Evolutionary conservation across 2,329 filamentous ascomycete genomes (phyloP).

Genomic region (Cladosporium sp.): DNA sequence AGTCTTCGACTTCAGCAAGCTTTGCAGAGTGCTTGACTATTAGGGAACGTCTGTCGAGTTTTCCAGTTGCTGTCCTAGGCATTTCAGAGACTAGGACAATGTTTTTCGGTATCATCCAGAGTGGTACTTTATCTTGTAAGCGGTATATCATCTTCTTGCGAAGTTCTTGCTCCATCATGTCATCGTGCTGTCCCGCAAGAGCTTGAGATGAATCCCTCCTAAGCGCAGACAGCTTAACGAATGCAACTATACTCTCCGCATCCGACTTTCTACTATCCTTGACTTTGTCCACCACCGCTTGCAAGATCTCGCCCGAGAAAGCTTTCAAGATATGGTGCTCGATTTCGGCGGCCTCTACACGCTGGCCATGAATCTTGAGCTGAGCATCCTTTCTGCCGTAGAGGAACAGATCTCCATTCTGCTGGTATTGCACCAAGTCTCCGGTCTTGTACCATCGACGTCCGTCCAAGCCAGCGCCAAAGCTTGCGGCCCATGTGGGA

Average conservation of each 20-base stretch:
- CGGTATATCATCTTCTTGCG: no score
- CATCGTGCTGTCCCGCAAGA: no score
- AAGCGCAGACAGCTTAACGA: neutral
- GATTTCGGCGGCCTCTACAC: conserved; percentile 20
- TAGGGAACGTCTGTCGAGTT: no score
- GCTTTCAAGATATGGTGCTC: conserved; percentile 42
- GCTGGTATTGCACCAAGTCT: conserved; percentile 20
- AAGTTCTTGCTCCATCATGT: no score
- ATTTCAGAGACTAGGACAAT: no score
- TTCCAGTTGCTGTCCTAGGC: no score
- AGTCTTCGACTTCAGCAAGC: no score
- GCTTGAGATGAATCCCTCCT: no score
- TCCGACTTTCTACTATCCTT: neutral
- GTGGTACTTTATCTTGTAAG: no score
- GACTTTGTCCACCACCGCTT: neutral
- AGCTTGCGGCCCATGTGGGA: neutral
- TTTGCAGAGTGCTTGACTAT: no score
- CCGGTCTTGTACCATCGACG: conserved; percentile 17
- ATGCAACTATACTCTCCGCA: neutral
- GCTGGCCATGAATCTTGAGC: conserved; percentile 21
- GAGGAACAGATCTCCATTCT: conserved; percentile 18
- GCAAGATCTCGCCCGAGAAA: neutral
- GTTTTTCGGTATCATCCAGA: no score
- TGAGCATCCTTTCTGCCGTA: conserved; percentile 19
- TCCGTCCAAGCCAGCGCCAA: neutral